These are phyloP conservation scores for Cucumis variabilis DNA, from an alignment of 331 rosid genomes.

Conservation along the genomic window DNA sequence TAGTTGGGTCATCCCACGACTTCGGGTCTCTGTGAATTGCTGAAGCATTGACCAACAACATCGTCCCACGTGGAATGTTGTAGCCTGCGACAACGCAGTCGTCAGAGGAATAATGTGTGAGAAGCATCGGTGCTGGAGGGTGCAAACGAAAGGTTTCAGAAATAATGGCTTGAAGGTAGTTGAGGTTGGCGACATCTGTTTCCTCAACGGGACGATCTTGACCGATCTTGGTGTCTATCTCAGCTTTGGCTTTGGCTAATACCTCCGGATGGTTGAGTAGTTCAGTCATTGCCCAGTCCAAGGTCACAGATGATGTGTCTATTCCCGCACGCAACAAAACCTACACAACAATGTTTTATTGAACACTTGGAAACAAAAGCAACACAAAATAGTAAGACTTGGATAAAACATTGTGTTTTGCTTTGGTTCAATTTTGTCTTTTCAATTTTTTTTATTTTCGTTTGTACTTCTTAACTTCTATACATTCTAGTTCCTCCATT, in stretches of 20 bases:
- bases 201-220: slow-evolving; percentile 48
- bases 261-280: slow-evolving; percentile 55
- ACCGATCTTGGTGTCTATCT: slow-evolving; percentile 48
- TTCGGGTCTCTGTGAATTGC: slow-evolving; percentile 58
- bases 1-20: slow-evolving; percentile 51
- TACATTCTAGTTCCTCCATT: too few species aligned
- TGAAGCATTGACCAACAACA: slow-evolving; percentile 63
- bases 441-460: too few species aligned
- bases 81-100: slow-evolving; percentile 47
- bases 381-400: too few species aligned
- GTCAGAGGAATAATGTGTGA: slow-evolving; percentile 51
- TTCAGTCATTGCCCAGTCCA: slow-evolving; percentile 61
- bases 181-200: slow-evolving; percentile 41
- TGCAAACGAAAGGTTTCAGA: slow-evolving; percentile 53
- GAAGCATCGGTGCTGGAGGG: slow-evolving; percentile 42
- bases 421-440: too few species aligned
- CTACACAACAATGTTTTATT: slow-evolving; percentile 19
- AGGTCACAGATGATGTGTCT: slow-evolving; percentile 50
- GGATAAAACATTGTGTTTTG: too few species aligned
- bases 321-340: slow-evolving; percentile 49
- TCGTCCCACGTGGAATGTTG: slow-evolving; percentile 55
- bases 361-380: neutral
- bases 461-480: too few species aligned
- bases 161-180: slow-evolving; percentile 50
- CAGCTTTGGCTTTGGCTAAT: slow-evolving; percentile 47